Conservation (phyloP, 2,329 filamentous ascomycete species). For the Aspergillus neotritici region DNA sequence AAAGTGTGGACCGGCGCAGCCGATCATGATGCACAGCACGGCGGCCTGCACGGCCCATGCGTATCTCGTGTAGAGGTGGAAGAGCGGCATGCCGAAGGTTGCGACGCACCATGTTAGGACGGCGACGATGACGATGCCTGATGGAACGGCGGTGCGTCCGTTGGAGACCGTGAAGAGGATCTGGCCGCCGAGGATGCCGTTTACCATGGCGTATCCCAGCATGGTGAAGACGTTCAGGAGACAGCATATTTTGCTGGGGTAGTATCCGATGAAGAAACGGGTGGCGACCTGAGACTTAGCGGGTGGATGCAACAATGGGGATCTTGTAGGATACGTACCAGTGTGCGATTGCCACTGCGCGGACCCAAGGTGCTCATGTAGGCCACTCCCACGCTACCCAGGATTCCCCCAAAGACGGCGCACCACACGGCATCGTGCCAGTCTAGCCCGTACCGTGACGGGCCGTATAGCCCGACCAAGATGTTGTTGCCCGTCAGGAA, state of each 20-base stretch:
- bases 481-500: slow-evolving; percentile 36
- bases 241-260: slow-evolving; percentile 33
- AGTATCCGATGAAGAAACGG: slow-evolving; percentile 39
- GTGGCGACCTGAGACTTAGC: slow-evolving; percentile 26
- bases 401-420: slow-evolving; percentile 28
- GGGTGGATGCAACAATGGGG: not conserved
- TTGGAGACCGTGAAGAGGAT: slow-evolving; percentile 35
- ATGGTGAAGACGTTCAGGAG: slow-evolving; percentile 37
- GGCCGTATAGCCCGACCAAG: slow-evolving; percentile 35
- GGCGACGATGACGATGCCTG: slow-evolving; percentile 33
- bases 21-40: slow-evolving; percentile 35
- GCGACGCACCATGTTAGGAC: slow-evolving; percentile 30
- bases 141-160: slow-evolving; percentile 29
- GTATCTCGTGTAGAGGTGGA: slow-evolving; percentile 39
- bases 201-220: slow-evolving; percentile 38
- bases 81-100: slow-evolving; percentile 35
- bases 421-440: slow-evolving; percentile 34
- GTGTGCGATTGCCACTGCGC: slow-evolving; percentile 34
- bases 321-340: slow-evolving; percentile 20
- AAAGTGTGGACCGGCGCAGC: slow-evolving; percentile 35
- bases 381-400: slow-evolving; percentile 27
- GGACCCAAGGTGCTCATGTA: slow-evolving; percentile 39
- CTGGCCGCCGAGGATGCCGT: slow-evolving; percentile 37
- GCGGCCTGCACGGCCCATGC: slow-evolving; percentile 5
- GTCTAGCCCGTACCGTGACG: slow-evolving; percentile 32